phyloP scores from a whole-genome alignment of 1,284 basidiomycete species.

The Heterobasidion occidentale region DNA sequence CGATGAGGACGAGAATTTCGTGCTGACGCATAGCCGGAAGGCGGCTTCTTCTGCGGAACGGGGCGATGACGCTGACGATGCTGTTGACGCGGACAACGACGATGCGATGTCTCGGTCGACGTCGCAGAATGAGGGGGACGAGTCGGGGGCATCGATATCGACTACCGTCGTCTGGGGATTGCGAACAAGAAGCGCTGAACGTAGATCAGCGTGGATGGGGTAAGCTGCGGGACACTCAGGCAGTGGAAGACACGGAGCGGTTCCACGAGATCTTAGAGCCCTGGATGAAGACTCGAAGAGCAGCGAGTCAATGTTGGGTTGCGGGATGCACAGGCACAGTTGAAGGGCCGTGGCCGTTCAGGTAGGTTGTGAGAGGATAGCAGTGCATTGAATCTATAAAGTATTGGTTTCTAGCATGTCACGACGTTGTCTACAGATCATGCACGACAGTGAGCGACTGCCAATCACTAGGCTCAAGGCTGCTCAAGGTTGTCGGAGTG shows the following conservation, averaged over 20 bases:
- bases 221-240: slow-evolving; percentile 45
- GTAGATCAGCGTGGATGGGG: slow-evolving; percentile 34
- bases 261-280: slow-evolving; percentile 58
- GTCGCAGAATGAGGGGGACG: slow-evolving; percentile 21
- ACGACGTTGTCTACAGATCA: too few relatives aligned
- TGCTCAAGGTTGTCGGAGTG: too few relatives aligned
- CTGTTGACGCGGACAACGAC: slow-evolving; percentile 2
- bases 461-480: too few relatives aligned
- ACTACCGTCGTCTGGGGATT: slow-evolving; percentile 29
- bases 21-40: slow-evolving; percentile 5
- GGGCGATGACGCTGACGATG: slow-evolving; percentile 3
- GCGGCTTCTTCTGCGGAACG: not conserved
- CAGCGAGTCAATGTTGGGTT: too few relatives aligned
- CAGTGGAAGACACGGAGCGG: slow-evolving; percentile 55
- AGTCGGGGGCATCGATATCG: slow-evolving; percentile 23
- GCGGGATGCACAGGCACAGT: too few relatives aligned
- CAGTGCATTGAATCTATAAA: too few relatives aligned
- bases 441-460: too few relatives aligned
- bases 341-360: too few relatives aligned
- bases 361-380: too few relatives aligned
- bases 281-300: slow-evolving; percentile 44
- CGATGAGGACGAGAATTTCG: slow-evolving; percentile 64
- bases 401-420: too few relatives aligned
- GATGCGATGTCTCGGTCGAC: slow-evolving; percentile 19
- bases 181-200: slow-evolving; percentile 25